Base-by-base conservation (phyloP, 2,329 filamentous ascomycete species). In the Xylariaceae sp. region DNA sequence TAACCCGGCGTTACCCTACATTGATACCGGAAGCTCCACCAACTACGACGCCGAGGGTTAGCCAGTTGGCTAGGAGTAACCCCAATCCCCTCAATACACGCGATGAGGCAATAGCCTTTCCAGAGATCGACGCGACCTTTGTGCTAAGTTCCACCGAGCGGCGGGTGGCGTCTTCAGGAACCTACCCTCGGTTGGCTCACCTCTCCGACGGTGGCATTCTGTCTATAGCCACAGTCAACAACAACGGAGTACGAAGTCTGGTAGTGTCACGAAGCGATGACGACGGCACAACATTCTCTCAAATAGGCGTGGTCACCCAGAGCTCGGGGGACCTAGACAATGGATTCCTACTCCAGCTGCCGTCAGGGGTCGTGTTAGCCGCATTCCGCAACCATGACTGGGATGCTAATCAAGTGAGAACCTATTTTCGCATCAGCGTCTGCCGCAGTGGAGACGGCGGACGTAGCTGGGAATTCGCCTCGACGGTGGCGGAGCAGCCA, bases 321-420 rank as follows among this genome's bases (percentile, higher is more conserved):
- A 69, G 71, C 16, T 54, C 56, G 1, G 74, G 71, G 2, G 75
- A 78, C 52, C 62, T 75, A 16, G 75, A 77, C 63, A 78, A 77
- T 60, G 67, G 72, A 54, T 77, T 72, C 59, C 63, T 77, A 18
- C 63, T 75, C 1, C 75, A 77, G 50, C 66, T 73, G 0, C 63
- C 70, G 1, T 67, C 67, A 0, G 70, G 70, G 0, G 64, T 65
- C 1, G 65, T 78, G 7, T 64, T 78, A 0, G 75, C 71, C 0
- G 75, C 75, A 0, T 78, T 77, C 61, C 73, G 75, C 20, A 77
- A 77, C 56, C 75, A 79, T 52, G 75, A 75, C 56, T 54, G 69
- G 12, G 71, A 70, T 9, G 65, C 68, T 0, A 45, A 68, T 29
- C 71, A 73, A 5, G 67, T 64, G 0, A 45, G 45, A 10, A 73